These are phyloP conservation scores for Rhodofomes roseus DNA, from an alignment of 1,284 basidiomycete genomes.

Conservation along the genomic window DNA sequence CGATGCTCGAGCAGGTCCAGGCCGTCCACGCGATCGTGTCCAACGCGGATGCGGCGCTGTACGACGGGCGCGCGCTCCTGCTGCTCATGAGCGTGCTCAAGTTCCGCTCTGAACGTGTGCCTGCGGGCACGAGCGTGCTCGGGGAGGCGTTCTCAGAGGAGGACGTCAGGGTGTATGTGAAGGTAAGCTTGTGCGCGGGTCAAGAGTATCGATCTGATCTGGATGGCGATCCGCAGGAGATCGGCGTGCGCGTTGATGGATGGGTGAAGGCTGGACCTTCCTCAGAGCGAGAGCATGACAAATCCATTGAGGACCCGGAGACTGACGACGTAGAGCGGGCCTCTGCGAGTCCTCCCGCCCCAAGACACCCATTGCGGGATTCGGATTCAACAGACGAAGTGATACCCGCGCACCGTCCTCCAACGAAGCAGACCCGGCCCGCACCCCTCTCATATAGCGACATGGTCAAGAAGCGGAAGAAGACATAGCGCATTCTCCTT, in stretches of 20 bases:
- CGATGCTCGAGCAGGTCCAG: constrained; percentile 28
- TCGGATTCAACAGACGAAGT: background rate
- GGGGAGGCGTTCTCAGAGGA: background rate
- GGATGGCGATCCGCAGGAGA: background rate
- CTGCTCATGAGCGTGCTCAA: background rate
- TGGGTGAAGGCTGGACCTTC: constrained; percentile 1
- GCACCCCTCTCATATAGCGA: background rate
- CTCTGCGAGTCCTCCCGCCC: background rate
- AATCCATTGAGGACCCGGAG: background rate
- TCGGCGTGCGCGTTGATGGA: background rate
- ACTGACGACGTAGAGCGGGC: background rate
- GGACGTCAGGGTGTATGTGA: background rate
- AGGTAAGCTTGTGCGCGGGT: background rate
- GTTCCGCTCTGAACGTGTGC: background rate
- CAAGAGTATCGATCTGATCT: background rate
- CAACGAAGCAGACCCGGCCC: background rate
- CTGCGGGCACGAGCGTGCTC: background rate
- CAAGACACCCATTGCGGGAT: background rate
- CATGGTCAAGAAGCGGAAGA: background rate
- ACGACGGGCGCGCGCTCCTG: background rate
- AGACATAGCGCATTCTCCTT: background rate
- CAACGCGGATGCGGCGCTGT: constrained; percentile 15
- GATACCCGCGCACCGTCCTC: background rate
- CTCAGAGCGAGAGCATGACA: background rate
- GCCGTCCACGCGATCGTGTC: constrained; percentile 25